Evolutionary conservation across 116 monocot genomes (phyloP).

Genomic region (Iris pallida): DNA sequence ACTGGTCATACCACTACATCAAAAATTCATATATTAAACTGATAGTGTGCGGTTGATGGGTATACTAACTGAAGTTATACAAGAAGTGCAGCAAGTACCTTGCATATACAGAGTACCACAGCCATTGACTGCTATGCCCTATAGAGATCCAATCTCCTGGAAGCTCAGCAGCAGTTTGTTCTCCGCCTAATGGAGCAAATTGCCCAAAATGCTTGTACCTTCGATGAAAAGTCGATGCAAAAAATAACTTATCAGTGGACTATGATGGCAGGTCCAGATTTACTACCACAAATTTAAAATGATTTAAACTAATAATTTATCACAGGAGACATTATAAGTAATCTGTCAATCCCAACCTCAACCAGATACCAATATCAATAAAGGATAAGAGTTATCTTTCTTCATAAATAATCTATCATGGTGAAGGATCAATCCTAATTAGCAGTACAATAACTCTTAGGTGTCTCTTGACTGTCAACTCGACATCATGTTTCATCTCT

Average conservation of each 20-base stretch:
- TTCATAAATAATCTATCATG: no score
- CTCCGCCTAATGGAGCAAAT: constrained; percentile 96
- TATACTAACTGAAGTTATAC: background rate
- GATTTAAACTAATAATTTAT: no score
- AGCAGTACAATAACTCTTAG: no score
- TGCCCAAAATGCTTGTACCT: constrained; percentile 97
- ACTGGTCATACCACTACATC: background rate
- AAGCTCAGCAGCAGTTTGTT: constrained; percentile 87
- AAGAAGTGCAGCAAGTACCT: constrained; percentile 32
- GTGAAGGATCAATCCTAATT: no score
- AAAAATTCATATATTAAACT: background rate
- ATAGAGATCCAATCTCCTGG: constrained; percentile 96
- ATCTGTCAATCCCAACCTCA: no score
- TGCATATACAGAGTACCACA: constrained; percentile 98
- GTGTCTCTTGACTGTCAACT: no score
- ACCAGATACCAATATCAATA: no score
- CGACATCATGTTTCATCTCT: no score
- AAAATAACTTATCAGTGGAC: background rate
- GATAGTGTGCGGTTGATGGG: background rate
- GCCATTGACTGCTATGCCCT: constrained; percentile 93
- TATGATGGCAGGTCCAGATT: background rate
- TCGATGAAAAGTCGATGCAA: background rate
- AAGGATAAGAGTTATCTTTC: no score
- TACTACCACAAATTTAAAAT: no score
- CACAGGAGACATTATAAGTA: no score